Conservation (phyloP, 1,284 basidiomycete species). For the Pulchroboletus neoregius region DNA sequence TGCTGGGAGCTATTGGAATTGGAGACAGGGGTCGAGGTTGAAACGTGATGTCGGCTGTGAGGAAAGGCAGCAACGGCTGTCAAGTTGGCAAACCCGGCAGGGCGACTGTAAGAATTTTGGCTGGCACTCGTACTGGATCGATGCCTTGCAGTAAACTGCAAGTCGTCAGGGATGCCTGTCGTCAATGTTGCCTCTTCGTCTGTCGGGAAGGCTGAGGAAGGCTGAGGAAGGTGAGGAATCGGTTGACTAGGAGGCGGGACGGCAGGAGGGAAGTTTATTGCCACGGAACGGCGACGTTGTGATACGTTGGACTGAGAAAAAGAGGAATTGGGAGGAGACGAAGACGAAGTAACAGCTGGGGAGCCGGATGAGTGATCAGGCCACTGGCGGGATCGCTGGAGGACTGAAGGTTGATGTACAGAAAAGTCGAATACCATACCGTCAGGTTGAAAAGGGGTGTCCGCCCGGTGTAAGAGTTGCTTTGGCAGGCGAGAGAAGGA, state of each 20-base stretch:
- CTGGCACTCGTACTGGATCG: slow-evolving; percentile 31
- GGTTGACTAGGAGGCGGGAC: slow-evolving; percentile 72
- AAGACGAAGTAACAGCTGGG: slow-evolving; percentile 33
- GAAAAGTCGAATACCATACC: slow-evolving; percentile 56
- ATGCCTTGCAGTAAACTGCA: slow-evolving; percentile 22
- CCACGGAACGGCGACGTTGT: slow-evolving; percentile 63
- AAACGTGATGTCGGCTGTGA: slow-evolving; percentile 45
- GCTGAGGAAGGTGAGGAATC: slow-evolving; percentile 56
- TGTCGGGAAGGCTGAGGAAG: slow-evolving; percentile 25
- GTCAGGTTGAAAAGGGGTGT: slow-evolving; percentile 3
- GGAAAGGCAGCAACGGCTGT: slow-evolving; percentile 60
- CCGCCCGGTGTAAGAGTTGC: background rate
- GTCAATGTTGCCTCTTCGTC: slow-evolving; percentile 18
- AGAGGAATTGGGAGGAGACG: slow-evolving; percentile 36
- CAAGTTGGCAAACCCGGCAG: slow-evolving; percentile 50
- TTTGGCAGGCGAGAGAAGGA: slow-evolving; percentile 1
- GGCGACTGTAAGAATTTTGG: slow-evolving; percentile 43
- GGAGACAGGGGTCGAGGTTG: slow-evolving; percentile 34
- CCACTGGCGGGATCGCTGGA: slow-evolving; percentile 48
- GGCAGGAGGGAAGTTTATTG: slow-evolving; percentile 57
- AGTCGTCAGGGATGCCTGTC: slow-evolving; percentile 17
- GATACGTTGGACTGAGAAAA: slow-evolving; percentile 33
- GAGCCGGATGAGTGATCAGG: slow-evolving; percentile 35
- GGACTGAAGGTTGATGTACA: slow-evolving; percentile 38
- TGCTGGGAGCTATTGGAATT: slow-evolving; percentile 26